Conservation (phyloP, 2,329 filamentous ascomycete genomes). For the Paradendryphiella salina region DNA sequence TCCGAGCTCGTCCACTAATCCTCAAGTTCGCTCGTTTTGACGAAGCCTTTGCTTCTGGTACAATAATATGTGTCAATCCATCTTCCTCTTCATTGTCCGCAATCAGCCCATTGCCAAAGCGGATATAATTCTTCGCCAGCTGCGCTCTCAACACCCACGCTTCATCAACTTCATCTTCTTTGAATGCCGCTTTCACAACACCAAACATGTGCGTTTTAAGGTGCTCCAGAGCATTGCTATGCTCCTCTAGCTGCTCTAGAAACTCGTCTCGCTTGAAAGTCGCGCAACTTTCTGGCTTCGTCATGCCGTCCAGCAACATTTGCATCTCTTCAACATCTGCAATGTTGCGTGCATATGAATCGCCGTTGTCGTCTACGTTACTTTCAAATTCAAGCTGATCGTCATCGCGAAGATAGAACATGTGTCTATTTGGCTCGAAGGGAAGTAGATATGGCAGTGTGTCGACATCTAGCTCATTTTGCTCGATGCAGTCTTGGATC, state of each 20-base stretch:
- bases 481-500: slow-evolving; percentile 78
- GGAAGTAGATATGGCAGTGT: slow-evolving; percentile 65
- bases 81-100: slow-evolving; percentile 56
- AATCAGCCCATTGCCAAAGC: slow-evolving; percentile 70
- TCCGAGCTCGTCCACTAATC: slow-evolving; percentile 61
- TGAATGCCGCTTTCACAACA: slow-evolving; percentile 31
- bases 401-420: slow-evolving; percentile 69
- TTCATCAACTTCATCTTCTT: neutral
- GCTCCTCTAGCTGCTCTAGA: slow-evolving; percentile 34
- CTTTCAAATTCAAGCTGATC: slow-evolving; percentile 59
- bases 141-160: slow-evolving; percentile 36
- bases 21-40: slow-evolving; percentile 49
- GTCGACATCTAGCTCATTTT: slow-evolving; percentile 59
- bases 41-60: slow-evolving; percentile 54
- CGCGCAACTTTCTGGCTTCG: slow-evolving; percentile 18
- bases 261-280: slow-evolving; percentile 27
- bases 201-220: slow-evolving; percentile 41
- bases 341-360: slow-evolving; percentile 78
- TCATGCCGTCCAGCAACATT: slow-evolving; percentile 46
- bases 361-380: slow-evolving; percentile 76
- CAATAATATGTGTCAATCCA: slow-evolving; percentile 71
- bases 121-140: slow-evolving; percentile 61
- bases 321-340: slow-evolving; percentile 63
- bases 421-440: slow-evolving; percentile 65
- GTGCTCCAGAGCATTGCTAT: slow-evolving; percentile 27